Conservation (phyloP, 176 grass and related monocot species). For the Areca catechu region DNA sequence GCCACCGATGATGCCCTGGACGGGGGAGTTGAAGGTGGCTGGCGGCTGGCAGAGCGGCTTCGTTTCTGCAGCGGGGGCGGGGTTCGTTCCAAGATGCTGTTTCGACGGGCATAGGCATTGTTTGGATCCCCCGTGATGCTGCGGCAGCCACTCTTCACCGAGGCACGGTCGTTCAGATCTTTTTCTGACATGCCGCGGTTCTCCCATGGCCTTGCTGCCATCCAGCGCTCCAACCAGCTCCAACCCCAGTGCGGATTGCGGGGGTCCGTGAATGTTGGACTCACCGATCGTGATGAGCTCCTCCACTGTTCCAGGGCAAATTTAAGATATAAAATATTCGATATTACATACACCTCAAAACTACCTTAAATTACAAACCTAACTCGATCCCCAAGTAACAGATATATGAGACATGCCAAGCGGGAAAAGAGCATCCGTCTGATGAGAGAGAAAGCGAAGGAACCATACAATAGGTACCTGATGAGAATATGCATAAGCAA, state of each 20-base stretch:
- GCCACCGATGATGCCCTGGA: background rate
- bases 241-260: slow-evolving; percentile 83
- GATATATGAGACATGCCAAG: too few relatives aligned
- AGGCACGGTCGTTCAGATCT: slow-evolving; percentile 9
- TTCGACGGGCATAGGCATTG: background rate
- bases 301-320: slow-evolving; percentile 44
- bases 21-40: background rate
- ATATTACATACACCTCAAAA: background rate
- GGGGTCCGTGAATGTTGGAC: slow-evolving; percentile 50
- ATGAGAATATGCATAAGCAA: slow-evolving; percentile 75
- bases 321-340: too few relatives aligned
- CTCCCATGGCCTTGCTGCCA: slow-evolving; percentile 64
- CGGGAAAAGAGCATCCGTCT: too few relatives aligned
- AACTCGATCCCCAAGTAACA: too few relatives aligned
- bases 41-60: background rate
- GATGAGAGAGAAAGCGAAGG: background rate
- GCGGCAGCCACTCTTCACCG: slow-evolving; percentile 2
- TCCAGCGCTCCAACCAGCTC: slow-evolving; percentile 77
- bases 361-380: too few relatives aligned
- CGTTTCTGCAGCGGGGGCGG: slow-evolving; percentile 2
- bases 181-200: slow-evolving; percentile 17
- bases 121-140: background rate
- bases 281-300: slow-evolving; percentile 31
- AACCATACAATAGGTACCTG: slow-evolving; percentile 32
- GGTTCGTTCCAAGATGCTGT: slow-evolving; percentile 17